Base-by-base conservation (phyloP, 2,329 filamentous ascomycete genomes). In the Botrytis deweyae region DNA sequence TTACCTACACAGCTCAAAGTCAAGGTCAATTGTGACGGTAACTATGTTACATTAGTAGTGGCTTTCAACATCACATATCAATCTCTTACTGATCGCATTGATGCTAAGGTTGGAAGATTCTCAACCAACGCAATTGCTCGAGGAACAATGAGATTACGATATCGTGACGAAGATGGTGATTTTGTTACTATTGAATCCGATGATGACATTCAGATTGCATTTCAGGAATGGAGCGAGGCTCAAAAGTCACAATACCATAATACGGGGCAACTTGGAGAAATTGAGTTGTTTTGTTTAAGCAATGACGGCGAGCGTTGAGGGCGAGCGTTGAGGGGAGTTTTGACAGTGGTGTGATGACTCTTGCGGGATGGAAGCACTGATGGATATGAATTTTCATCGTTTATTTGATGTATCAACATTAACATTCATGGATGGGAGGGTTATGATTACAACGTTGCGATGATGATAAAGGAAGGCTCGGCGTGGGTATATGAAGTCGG, bases 21-120 rank as follows among this genome's bases (percentile, higher is more conserved):
- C 69, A 97, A 97, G 82, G 94, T 99, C 73, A 95, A 95, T 80
- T 97, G 93, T 81, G 93, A 96, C 74, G 92, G 92, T 65, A 96
- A 95, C 80, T 97, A 97, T 78, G 92, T 98, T 74, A 98, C 95
- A 0, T 87, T 99, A n/a, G 95, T 99, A 18, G 97, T 97, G 61
- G 93, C 94, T 46, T 97, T 94, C 83, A 97, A 97, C 81, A 98
- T 98, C 79, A 92, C 93, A 59, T 98, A 97, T 83, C 93, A 96
- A 77, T 96, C 93, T 38, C 87, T 99, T 72, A 94, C 96, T 76
- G 96, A 98, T 81, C 92, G 96, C 18, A 98, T 99, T 79, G 96
- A 99, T 80, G 94, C 94, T 42, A 99, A 99, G 82, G 88, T 99
- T 74, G 92, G 92, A 74, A 90, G 93, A 72, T 95, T 95, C 79